These are phyloP conservation scores for thale cress (Arabidopsis thaliana) DNA, from an alignment of 345 rosid species.

Conservation along the genomic window DNA sequence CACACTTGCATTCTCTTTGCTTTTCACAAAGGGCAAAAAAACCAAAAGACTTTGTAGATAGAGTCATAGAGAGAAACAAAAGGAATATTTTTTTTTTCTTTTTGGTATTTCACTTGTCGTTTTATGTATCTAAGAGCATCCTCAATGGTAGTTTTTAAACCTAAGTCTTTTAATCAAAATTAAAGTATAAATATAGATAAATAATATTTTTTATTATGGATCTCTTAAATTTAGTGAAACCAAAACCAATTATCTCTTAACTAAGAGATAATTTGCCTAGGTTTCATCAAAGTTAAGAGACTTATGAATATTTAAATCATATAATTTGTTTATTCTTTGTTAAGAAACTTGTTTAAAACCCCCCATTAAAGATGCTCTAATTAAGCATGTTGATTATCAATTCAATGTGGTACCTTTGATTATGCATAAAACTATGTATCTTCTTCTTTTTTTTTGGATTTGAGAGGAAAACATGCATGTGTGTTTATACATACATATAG, in stretches of 20 bases:
- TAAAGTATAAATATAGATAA: too few species aligned
- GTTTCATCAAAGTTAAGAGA: too few species aligned
- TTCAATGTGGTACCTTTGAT: slow-evolving; percentile 17
- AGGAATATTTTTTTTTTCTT: neutral
- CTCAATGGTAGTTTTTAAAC: too few species aligned
- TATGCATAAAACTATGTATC: neutral
- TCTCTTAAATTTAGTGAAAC: too few species aligned
- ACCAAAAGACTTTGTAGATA: slow-evolving; percentile 25
- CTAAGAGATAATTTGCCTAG: too few species aligned
- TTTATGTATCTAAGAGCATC: neutral
- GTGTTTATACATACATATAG: neutral
- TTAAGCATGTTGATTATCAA: slow-evolving; percentile 29
- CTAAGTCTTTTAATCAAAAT: too few species aligned
- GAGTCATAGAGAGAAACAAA: slow-evolving; percentile 15
- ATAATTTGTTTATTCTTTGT: too few species aligned
- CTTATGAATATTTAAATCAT: too few species aligned
- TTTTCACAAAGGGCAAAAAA: slow-evolving; percentile 35
- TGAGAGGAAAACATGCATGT: slow-evolving; percentile 15
- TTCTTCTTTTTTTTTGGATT: neutral
- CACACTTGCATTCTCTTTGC: slow-evolving; percentile 39
- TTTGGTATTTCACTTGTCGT: slow-evolving; percentile 16
- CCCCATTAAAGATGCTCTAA: too few species aligned
- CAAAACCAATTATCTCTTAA: too few species aligned
- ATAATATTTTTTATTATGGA: too few species aligned
- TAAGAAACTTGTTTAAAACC: too few species aligned